phyloP scores from a whole-genome alignment of 345 rosid genomes.

The Nephelium lappaceum region DNA sequence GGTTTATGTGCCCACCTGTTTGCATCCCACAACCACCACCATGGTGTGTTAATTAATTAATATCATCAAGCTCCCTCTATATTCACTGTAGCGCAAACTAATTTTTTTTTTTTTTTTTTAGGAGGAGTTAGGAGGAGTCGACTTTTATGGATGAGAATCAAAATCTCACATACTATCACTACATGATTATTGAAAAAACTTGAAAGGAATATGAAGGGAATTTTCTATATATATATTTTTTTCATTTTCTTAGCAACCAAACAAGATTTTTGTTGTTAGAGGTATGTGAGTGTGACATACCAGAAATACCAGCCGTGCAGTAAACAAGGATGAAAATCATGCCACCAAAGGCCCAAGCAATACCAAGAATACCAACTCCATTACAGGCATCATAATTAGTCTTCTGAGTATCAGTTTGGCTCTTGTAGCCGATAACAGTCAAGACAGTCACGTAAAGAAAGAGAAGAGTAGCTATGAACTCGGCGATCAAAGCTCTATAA shows the following conservation, averaged over 20 bases:
- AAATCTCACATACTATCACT: no score
- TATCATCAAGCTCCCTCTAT: no score
- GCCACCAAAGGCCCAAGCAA: constrained; percentile 98
- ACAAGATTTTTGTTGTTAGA: neutral
- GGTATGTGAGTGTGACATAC: constrained; percentile 32
- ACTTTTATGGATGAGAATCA: no score
- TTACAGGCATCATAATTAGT: constrained; percentile 46
- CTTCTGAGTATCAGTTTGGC: constrained; percentile 41
- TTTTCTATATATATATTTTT: no score
- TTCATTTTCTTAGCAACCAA: neutral
- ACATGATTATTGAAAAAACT: no score
- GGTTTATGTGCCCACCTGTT: constrained; percentile 68
- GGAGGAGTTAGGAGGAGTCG: no score
- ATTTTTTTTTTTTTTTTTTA: no score
- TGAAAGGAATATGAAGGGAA: no score
- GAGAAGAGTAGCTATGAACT: constrained; percentile 82
- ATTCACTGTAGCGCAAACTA: no score
- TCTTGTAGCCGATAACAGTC: constrained; percentile 81
- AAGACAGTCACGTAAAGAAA: constrained; percentile 73
- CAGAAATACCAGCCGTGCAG: constrained; percentile 92
- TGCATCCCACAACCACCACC: no score
- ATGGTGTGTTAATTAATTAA: no score
- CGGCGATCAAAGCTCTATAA: constrained; percentile 76
- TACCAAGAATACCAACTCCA: constrained; percentile 87
- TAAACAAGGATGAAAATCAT: constrained; percentile 94